phyloP scores from a whole-genome alignment of 306 rosid genomes.

The Biancaea sappan region DNA sequence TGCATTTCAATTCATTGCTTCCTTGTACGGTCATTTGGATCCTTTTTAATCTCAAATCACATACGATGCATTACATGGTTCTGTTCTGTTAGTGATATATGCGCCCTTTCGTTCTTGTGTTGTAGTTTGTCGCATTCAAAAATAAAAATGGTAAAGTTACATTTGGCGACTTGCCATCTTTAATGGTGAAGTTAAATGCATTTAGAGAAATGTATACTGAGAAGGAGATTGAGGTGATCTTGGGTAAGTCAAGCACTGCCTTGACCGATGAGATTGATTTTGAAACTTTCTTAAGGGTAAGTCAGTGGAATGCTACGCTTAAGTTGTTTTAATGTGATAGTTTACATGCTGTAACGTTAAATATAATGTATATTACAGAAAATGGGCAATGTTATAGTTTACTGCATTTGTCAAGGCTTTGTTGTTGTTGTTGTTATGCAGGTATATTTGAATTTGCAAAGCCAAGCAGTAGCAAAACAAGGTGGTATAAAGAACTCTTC shows the following conservation, averaged over 20 bases:
- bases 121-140: slow-evolving; percentile 62
- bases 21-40: slow-evolving; percentile 7
- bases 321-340: slow-evolving; percentile 7
- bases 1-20: background rate
- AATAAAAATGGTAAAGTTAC: slow-evolving; percentile 78
- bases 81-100: slow-evolving; percentile 11
- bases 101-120: slow-evolving; percentile 28
- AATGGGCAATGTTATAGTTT: slow-evolving; percentile 24
- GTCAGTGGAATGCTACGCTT: slow-evolving; percentile 22
- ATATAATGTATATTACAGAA: slow-evolving; percentile 8
- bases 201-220: slow-evolving; percentile 61
- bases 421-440: no score
- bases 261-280: slow-evolving; percentile 74
- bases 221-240: slow-evolving; percentile 66
- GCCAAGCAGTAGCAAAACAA: slow-evolving; percentile 50
- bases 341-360: slow-evolving; percentile 29
- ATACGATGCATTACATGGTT: slow-evolving; percentile 9
- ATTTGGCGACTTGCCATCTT: slow-evolving; percentile 63
- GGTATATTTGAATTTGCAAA: slow-evolving; percentile 79
- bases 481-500: slow-evolving; percentile 76
- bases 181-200: slow-evolving; percentile 71
- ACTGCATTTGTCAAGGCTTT: no score
- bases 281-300: slow-evolving; percentile 84
- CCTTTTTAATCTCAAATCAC: slow-evolving; percentile 8
- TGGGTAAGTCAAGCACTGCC: slow-evolving; percentile 63